These are phyloP conservation scores for Trametes sanguinea DNA, from an alignment of 768 basidiomycete species.

Conservation along the genomic window DNA sequence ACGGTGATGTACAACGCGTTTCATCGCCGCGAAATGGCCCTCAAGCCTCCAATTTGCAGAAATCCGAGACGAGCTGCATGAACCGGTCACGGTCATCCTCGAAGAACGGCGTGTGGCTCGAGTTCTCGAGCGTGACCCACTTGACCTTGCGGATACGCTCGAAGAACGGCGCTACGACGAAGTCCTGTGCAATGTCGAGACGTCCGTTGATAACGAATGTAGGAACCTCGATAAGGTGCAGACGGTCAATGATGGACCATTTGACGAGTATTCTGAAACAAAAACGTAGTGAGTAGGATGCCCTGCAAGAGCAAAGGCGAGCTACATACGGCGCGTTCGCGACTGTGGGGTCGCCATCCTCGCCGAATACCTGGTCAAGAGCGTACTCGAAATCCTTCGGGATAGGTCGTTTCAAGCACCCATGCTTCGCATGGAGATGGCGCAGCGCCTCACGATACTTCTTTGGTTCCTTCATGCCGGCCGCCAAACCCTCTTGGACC, in stretches of 20 bases:
- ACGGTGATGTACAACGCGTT: too few species aligned
- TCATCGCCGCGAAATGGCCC: too few species aligned
- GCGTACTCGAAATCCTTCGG: slow-evolving; percentile 40
- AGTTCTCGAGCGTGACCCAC: slow-evolving; percentile 34
- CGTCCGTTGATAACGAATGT: slow-evolving; percentile 35
- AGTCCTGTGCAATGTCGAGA: slow-evolving; percentile 34
- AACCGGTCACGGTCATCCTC: slow-evolving; percentile 32
- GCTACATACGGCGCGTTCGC: slow-evolving; percentile 25
- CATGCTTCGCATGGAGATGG: slow-evolving; percentile 43
- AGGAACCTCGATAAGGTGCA: slow-evolving; percentile 29
- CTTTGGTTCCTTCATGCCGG: slow-evolving; percentile 40
- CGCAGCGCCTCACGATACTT: slow-evolving; percentile 45
- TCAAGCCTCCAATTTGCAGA: slow-evolving; percentile 17
- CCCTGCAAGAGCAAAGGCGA: background rate
- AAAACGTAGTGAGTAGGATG: background rate
- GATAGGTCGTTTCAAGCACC: slow-evolving; percentile 46
- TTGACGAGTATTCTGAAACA: slow-evolving; percentile 24
- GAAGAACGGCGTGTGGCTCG: slow-evolving; percentile 33
- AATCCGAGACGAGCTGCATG: slow-evolving; percentile 30
- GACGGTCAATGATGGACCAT: slow-evolving; percentile 32
- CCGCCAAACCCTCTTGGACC: slow-evolving; percentile 41
- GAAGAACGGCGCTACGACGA: slow-evolving; percentile 30
- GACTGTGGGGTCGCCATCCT: slow-evolving; percentile 49
- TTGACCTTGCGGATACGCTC: slow-evolving; percentile 30
- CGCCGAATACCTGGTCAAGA: slow-evolving; percentile 32